Evolutionary conservation across 2,329 filamentous ascomycete species (phyloP).

Genomic region (Cercospora sp.): DNA sequence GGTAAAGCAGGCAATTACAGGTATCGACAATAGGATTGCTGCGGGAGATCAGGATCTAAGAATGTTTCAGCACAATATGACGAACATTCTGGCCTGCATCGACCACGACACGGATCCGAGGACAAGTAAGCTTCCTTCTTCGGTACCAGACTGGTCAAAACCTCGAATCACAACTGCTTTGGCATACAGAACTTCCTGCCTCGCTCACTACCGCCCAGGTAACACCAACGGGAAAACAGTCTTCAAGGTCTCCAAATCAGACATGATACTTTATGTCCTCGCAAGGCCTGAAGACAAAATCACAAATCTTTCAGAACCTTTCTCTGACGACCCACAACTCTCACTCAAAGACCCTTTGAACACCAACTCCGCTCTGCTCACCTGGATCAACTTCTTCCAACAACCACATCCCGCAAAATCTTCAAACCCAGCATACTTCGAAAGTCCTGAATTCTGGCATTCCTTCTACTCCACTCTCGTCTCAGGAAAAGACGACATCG

Average conservation of each 20-base stretch:
- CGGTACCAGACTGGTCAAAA: background rate
- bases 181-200: background rate
- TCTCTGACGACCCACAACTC: background rate
- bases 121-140: background rate
- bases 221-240: background rate
- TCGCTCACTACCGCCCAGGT: background rate
- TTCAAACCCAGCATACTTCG: background rate
- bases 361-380: background rate
- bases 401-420: background rate
- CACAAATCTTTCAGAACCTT: background rate
- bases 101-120: background rate
- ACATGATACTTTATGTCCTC: background rate
- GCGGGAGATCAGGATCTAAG: background rate
- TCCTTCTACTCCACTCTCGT: background rate
- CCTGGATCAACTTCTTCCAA: background rate
- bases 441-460: background rate
- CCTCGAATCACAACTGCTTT: background rate
- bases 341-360: background rate
- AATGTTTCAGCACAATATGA: background rate
- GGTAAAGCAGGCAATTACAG: background rate
- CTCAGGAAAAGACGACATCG: background rate
- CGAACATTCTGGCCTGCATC: background rate
- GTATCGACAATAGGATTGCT: background rate
- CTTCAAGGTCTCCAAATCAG: background rate
- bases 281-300: background rate